Evolutionary conservation across 2,329 filamentous ascomycete genomes (phyloP), one percentile per base, ranked within the genome.

Genomic region (Cladosporium velox): DNA sequence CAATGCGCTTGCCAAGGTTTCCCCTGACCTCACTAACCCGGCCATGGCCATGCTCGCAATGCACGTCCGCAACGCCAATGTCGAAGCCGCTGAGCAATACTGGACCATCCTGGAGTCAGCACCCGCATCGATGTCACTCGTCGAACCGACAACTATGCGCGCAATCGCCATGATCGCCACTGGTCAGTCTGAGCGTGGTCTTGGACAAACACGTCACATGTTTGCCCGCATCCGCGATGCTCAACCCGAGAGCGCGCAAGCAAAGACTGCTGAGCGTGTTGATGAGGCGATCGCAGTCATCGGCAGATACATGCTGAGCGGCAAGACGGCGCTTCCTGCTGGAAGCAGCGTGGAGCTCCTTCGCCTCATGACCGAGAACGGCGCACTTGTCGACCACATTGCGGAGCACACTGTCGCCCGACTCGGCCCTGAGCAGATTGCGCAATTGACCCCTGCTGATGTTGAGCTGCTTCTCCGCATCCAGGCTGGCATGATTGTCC

Each of bases 101-200:
- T 97, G 94, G 93, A 85, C 87, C 63, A 83, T 91, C 65, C 82
- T 97, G 51, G 81, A 83, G 64, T 87, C 85, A 69, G 85, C 82
- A 47, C 84, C 88, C 2, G 85, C 88, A 66, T 83, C 87, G 73
- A 81, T 84, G 61, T 84, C 87, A 38, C 90, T 96, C 77, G 90
- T 97, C 68, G 93, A 97, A 80, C 91, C 93, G 28, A 90, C 92
- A 14, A 87, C 91, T 66, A 97, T 97, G 92, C 97, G 94, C 74
- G 88, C 91, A 15, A 88, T 96, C 66, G 92, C 93, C 58, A 84
- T 98, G 77, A 90, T 98, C 75, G 91, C 91, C 64, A 92, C 91
- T 69, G 92, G 93, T 51, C 89, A 93, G 73, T 86, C 93, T 59
- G 88, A 90, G n/a, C 91, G 94, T 74, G 95, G 90, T 59, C 80